Base-by-base conservation (phyloP, 371 early-diverging fungal genomes). In the Cokeromyces recurvatus region DNA sequence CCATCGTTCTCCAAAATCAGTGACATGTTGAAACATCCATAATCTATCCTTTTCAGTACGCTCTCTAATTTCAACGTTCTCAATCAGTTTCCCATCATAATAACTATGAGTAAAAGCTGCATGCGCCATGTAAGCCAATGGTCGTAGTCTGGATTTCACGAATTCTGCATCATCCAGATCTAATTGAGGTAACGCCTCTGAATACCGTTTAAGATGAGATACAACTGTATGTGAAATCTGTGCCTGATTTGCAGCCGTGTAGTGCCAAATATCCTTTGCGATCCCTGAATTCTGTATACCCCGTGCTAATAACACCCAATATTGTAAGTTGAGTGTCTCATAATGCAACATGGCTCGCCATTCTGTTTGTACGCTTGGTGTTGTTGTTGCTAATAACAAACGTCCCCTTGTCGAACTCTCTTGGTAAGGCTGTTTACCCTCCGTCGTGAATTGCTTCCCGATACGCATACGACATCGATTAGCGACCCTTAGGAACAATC, bases 391-490 rank as follows among this genome's bases (percentile, higher is more conserved):
- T 36, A 22, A 41, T 25, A 47, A 34, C 9, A 57, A 23, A 8
- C 53, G 55, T 11, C 56, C 42, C 12, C 49, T 50, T 16, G 44
- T 53, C 17, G 49, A 53, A 6, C 48, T 43, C 19, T 55, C 61
- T 47, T 75, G 64, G 32, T 59, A 71, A 8, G 76, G 72, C 39
- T 75, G 76, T 10, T 54, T 17, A 11, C 76, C 76, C 17, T 67
- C 62, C 1, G 54, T 49, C 12, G 35, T 48, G 22, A 75, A 69
- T 23, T 71, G 71, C 38, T 75, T 75, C 34, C 72, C 76, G 19
- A 82, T 77, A 7, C 79, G 69, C 80, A 80, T 79, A 10, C 82
- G 77, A 39, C 74, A 78, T 16, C 84, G 68, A 56, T 82, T 84
- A 23, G 81, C 78, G 0, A 82, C 77, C 16, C 82, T 61, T 23